A percentile compares a stretch with the other conserved stretches of the same genome.
These are phyloP conservation scores for Cylindricascospora bacillispora DNA, from an alignment of 1,139 yeast species.

Conservation along the genomic window DNA sequence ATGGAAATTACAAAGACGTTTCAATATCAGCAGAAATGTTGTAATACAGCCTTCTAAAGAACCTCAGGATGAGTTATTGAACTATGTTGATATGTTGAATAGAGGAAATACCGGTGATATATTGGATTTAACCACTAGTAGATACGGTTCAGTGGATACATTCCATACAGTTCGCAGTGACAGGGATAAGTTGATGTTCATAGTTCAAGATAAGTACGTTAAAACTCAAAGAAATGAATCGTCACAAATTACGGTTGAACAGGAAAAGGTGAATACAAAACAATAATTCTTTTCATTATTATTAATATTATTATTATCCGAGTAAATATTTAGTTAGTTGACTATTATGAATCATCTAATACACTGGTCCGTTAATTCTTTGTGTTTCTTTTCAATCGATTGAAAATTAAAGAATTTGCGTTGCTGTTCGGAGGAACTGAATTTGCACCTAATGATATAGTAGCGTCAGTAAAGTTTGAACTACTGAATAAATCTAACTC, in stretches of 20 bases:
- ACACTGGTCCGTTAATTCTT: no score
- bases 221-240: neutral
- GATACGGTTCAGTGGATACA: constrained; percentile 15
- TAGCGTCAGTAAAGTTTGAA: no score
- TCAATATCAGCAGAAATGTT: constrained; percentile 15
- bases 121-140: constrained; percentile 18
- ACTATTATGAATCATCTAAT: no score
- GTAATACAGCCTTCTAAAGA: constrained; percentile 9
- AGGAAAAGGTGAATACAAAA: no score
- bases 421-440: no score
- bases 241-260: neutral
- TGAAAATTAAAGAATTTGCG: no score
- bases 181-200: neutral
- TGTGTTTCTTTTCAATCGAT: no score
- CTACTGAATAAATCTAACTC: constrained; percentile 24
- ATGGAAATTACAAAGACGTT: constrained; percentile 20
- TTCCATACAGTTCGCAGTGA: constrained; percentile 2
- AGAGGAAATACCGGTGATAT: constrained; percentile 19
- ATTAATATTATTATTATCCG: no score
- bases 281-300: no score
- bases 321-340: no score
- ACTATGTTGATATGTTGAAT: constrained; percentile 18
- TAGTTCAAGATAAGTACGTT: constrained; percentile 1
- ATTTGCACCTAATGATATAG: no score
- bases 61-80: constrained; percentile 17